Percentiles rank a stretch among this genome's conserved stretches.
Evolutionary conservation across 371 early-diverging fungal genomes (phyloP).

Genomic region (Mucor saturninus): DNA sequence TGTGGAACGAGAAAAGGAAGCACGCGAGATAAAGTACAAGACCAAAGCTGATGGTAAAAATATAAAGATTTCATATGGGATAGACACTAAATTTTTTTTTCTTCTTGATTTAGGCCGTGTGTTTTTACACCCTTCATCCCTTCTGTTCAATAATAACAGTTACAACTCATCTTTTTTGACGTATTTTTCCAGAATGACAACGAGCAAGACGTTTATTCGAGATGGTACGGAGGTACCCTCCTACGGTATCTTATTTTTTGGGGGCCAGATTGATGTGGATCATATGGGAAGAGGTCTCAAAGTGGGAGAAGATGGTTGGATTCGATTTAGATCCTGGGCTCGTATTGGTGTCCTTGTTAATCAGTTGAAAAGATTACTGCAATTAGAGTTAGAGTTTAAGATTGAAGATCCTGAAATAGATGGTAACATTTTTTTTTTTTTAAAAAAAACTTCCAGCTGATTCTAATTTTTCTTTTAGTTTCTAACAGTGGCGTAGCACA

Average conservation of each 20-base stretch:
- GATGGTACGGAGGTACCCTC: constrained; percentile 73
- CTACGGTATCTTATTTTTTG: constrained; percentile 77
- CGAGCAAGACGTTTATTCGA: constrained; percentile 76
- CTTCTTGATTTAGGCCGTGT: constrained; percentile 57
- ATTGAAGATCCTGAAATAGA: constrained; percentile 71
- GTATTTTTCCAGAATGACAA: constrained; percentile 71
- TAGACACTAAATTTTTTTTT: not conserved
- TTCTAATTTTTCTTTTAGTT: constrained; percentile 7
- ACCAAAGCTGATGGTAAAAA: constrained; percentile 61
- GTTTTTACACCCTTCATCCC: constrained; percentile 82
- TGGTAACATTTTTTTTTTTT: constrained; percentile 35
- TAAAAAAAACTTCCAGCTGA: not conserved
- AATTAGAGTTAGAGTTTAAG: constrained; percentile 70
- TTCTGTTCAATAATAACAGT: constrained; percentile 62
- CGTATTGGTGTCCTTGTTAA: constrained; percentile 81
- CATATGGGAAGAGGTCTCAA: constrained; percentile 67
- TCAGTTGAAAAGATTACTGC: constrained; percentile 71
- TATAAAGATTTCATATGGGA: not conserved
- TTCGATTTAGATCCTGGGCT: constrained; percentile 79
- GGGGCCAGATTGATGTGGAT: constrained; percentile 72
- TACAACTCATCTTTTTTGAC: constrained; percentile 71
- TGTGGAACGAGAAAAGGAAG: constrained; percentile 74
- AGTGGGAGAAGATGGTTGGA: constrained; percentile 63
- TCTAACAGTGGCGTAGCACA: constrained; percentile 31
- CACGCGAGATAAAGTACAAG: constrained; percentile 74